These are phyloP conservation scores for Nitzschia inconspicua DNA, from an alignment of 108 stramenopile species.

Conservation along the genomic window DNA sequence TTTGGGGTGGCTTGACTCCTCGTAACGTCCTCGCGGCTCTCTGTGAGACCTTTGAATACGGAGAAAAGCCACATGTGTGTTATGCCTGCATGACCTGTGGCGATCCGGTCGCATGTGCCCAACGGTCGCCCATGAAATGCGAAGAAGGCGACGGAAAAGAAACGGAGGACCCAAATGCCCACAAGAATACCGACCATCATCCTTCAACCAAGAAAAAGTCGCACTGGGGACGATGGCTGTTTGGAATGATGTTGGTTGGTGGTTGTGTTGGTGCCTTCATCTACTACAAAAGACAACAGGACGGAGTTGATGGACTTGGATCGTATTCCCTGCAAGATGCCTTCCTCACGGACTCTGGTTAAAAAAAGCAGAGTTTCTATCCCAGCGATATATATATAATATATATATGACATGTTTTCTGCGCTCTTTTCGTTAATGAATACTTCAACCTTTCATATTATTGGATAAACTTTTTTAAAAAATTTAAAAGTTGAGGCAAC, in stretches of 20 bases:
- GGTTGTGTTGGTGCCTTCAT: slow-evolving; percentile 21
- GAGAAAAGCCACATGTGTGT: slow-evolving; percentile 72
- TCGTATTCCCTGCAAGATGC: slow-evolving; percentile 29
- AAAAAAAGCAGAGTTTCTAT: no score
- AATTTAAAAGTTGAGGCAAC: no score
- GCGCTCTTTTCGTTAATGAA: no score
- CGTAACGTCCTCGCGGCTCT: slow-evolving; percentile 70
- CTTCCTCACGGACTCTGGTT: slow-evolving; percentile 24
- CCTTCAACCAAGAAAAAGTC: slow-evolving; percentile 1
- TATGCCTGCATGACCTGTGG: slow-evolving; percentile 24
- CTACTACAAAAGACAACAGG: slow-evolving; percentile 33
- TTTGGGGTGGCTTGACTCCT: slow-evolving; percentile 40
- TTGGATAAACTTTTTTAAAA: no score
- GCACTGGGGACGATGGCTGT: slow-evolving; percentile 7
- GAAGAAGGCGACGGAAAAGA: slow-evolving; percentile 6
- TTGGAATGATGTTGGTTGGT: slow-evolving; percentile 6
- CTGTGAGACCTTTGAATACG: slow-evolving; percentile 73
- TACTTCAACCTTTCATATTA: no score
- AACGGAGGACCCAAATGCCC: slow-evolving; percentile 7
- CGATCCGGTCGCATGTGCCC: slow-evolving; percentile 30
- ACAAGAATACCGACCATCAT: background rate
- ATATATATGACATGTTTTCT: no score
- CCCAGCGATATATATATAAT: no score
- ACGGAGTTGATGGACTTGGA: slow-evolving; percentile 16
- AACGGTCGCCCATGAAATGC: slow-evolving; percentile 28